phyloP scores from a whole-genome alignment of 345 rosid species.

The Eucalyptus regnans region DNA sequence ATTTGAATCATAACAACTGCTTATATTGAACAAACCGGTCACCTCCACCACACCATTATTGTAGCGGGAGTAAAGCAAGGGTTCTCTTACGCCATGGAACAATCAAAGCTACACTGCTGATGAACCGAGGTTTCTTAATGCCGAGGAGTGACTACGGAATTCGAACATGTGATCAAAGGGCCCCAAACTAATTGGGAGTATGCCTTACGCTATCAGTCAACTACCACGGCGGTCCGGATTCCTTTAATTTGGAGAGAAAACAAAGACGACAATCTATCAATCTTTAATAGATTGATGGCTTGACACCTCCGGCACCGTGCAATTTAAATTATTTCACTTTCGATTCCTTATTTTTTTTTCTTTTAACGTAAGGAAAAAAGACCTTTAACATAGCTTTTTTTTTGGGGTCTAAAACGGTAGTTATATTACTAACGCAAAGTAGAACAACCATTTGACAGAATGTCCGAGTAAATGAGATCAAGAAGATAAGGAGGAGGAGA shows the following conservation, averaged over 20 bases:
- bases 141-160: background rate
- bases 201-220: background rate
- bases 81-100: background rate
- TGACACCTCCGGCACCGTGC: background rate
- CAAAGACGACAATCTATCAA: background rate
- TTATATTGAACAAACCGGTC: background rate
- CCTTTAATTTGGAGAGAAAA: background rate
- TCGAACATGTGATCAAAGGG: background rate
- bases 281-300: background rate
- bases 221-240: background rate
- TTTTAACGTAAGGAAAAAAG: background rate
- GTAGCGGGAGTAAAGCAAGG: background rate
- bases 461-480: too few species aligned
- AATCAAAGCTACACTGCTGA: background rate
- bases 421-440: too few species aligned
- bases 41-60: background rate
- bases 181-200: background rate
- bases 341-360: background rate
- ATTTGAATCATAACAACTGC: background rate
- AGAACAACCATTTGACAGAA: too few species aligned
- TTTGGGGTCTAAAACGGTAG: too few species aligned
- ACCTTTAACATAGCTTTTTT: background rate
- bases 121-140: background rate
- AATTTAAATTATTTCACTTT: background rate
- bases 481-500: too few species aligned